A percentile compares a stretch with the other conserved stretches of the same genome.
These are phyloP conservation scores for Zymoseptoria pseudotritici DNA, from an alignment of 2,329 filamentous ascomycete genomes.

Conservation along the genomic window DNA sequence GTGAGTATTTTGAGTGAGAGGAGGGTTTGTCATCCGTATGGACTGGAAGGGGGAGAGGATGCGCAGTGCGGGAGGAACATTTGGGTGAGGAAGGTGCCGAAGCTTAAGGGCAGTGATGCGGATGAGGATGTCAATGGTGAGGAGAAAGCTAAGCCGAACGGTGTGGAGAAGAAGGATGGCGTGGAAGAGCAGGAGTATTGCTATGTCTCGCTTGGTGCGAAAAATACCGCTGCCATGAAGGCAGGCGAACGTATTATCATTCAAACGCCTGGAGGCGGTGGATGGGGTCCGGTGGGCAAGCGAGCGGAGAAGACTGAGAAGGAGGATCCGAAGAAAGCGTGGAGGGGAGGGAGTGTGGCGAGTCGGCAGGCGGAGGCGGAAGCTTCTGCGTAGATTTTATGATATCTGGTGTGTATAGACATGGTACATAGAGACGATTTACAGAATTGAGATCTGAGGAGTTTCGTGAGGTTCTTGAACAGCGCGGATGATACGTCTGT, in stretches of 20 bases:
- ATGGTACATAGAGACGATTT: too few species aligned
- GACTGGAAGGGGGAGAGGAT: conserved; percentile 73
- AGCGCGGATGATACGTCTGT: too few species aligned
- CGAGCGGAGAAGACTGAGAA: conserved; percentile 40
- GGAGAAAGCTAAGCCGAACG: conserved; percentile 5
- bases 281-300: conserved; percentile 59
- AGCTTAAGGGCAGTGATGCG: conserved; percentile 27
- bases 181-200: conserved; percentile 36
- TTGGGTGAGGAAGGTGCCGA: conserved; percentile 67
- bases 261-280: conserved; percentile 70
- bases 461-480: too few species aligned
- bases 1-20: conserved; percentile 73
- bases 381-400: conserved; percentile 27
- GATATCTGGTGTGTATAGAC: too few species aligned
- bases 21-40: conserved; percentile 70
- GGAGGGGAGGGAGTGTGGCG: conserved; percentile 55
- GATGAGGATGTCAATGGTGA: conserved; percentile 14
- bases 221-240: conserved; percentile 72
- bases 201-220: conserved; percentile 65
- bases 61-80: conserved; percentile 74
- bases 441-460: too few species aligned
- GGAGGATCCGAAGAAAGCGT: conserved; percentile 52
- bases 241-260: conserved; percentile 72
- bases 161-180: conserved; percentile 12
- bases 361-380: conserved; percentile 48